Conservation (phyloP, 345 rosid species). For the Gossypium raimondii region DNA sequence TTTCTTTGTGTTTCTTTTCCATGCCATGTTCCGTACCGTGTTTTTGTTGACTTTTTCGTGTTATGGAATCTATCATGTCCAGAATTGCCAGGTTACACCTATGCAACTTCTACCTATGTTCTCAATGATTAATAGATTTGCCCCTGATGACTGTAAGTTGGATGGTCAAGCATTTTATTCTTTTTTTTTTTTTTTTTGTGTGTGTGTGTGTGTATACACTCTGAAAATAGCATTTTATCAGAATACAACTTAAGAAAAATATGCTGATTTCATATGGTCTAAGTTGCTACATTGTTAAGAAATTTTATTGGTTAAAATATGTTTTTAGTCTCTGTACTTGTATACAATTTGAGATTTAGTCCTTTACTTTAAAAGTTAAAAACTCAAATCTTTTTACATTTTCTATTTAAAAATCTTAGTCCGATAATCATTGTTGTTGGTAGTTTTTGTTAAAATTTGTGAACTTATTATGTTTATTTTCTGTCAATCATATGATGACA, state of each 20-base stretch:
- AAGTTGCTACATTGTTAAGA: neutral
- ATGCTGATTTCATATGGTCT: neutral
- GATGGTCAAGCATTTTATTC: neutral
- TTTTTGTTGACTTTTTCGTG: neutral
- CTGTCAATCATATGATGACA: too few species aligned
- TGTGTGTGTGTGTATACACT: neutral
- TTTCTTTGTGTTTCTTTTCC: neutral
- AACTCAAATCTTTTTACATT: too few species aligned
- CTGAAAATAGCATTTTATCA: neutral
- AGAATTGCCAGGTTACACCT: neutral
- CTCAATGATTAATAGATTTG: neutral
- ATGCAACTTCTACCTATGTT: conserved; percentile 2
- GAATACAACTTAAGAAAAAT: neutral
- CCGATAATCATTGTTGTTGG: neutral
- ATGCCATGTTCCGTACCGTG: neutral
- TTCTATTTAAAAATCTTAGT: too few species aligned
- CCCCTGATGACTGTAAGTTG: neutral
- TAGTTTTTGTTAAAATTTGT: neutral
- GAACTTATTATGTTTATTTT: too few species aligned
- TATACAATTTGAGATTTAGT: too few species aligned
- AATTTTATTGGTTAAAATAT: too few species aligned
- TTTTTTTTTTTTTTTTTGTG: neutral
- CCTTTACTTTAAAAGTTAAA: too few species aligned
- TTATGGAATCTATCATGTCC: too few species aligned
- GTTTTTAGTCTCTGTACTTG: too few species aligned